Evolutionary conservation across 495 filamentous ascomycete genomes (phyloP), one percentile per base, ranked within the genome.

Genomic region (Aspergillus cavernicola): DNA sequence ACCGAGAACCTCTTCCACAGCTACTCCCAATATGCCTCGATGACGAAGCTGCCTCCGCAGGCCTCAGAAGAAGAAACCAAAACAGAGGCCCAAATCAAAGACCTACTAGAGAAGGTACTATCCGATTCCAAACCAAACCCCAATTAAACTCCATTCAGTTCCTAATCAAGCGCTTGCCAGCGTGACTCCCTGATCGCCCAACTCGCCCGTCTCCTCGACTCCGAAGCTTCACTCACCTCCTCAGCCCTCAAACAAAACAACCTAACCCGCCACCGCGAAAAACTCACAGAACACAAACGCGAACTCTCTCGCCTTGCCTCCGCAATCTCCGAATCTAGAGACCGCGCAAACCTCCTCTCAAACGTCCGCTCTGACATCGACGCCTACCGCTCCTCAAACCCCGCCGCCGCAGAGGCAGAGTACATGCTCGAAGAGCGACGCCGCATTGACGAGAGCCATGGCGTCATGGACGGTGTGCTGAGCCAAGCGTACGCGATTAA

Each of bases 401-500:
- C 89, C 7, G 87, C 80, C 48, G 81, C 78, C 6, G 88, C 84
- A 32, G 93, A 97, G 71, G 88, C 89, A 16, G 92, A 97, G 36
- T 97, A 96, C 74, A 96, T 99, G 91, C 80, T 97, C 16, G 88
- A 89, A 60, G 93, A 99, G 80, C 80, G 93, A 23, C 68, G 74
- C 42, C 79, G 85, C 52, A 82, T 99, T 61, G 95, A 99, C 58
- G 80, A 87, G 61, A 92, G 88, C 62, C 85, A 97, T 64, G 86
- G 83, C 45, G 80, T 93, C 69, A 88, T 88, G 33, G 93, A 99
- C 64, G 85, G 84, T 49, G 91, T 99, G 36, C 75, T 99, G 53
- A 92, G 87, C 69, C 95, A 97, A 78, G 93, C 93, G 22, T 97
- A 99, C 74, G 91, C 92, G 18, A 90, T 97, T 50, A 93, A 95